Conservation (phyloP, 306 rosid species). For the Lablab purpureus region DNA sequence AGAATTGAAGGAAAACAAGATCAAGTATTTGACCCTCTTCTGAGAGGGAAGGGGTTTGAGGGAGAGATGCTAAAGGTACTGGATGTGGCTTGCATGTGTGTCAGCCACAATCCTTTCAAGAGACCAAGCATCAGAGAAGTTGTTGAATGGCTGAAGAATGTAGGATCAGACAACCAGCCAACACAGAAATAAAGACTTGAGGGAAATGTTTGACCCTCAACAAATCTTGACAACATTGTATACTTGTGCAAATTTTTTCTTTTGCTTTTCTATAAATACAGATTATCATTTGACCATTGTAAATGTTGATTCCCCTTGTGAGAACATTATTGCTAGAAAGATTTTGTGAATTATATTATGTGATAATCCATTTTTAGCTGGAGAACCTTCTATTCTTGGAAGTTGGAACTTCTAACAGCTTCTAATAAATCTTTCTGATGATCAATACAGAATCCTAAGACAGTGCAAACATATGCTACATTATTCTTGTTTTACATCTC, state of each 20-base stretch:
- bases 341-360: slow-evolving; percentile 46
- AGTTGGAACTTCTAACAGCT: slow-evolving; percentile 1
- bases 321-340: slow-evolving; percentile 49
- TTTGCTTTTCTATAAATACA: slow-evolving; percentile 56
- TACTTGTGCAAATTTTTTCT: slow-evolving; percentile 58
- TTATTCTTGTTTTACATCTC: slow-evolving; percentile 32
- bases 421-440: slow-evolving; percentile 18
- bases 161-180: slow-evolving; percentile 55
- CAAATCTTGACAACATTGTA: slow-evolving; percentile 53
- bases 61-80: slow-evolving; percentile 83
- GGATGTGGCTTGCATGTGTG: slow-evolving; percentile 91
- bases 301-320: slow-evolving; percentile 49
- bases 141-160: slow-evolving; percentile 80
- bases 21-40: slow-evolving; percentile 71
- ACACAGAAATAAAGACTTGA: slow-evolving; percentile 61
- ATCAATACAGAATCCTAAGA: slow-evolving; percentile 29
- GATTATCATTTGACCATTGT: slow-evolving; percentile 57
- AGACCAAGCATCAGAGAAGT: slow-evolving; percentile 90
- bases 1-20: slow-evolving; percentile 78
- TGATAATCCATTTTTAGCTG: slow-evolving; percentile 44
- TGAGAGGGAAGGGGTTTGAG: slow-evolving; percentile 78
- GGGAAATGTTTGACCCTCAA: slow-evolving; percentile 39
- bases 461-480: slow-evolving; percentile 2
- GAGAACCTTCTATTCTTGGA: slow-evolving; percentile 35
- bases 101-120: slow-evolving; percentile 77